Evolutionary conservation across 805 yeast species (phyloP), one percentile per base, ranked within the genome.

Genomic region (Starmera quercuum): DNA sequence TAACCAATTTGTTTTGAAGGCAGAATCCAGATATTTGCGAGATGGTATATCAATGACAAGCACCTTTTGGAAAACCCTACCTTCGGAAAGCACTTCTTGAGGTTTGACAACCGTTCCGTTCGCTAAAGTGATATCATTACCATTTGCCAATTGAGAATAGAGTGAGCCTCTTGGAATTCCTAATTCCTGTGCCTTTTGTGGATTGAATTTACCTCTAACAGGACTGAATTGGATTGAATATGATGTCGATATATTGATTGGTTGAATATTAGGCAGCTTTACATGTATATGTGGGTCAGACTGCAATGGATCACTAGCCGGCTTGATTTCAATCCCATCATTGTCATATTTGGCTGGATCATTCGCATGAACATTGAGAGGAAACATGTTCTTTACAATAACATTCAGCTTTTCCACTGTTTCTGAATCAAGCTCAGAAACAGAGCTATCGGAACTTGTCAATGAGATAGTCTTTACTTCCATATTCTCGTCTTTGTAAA

Each of bases 41-140:
- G 65, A 60, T 0, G 96, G 95, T 17, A 86, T 69, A 48, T 90
- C 97, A 6, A 90, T 44, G 2, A 90, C 63, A 19, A 86, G 51
- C 11, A 83, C 60, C 22, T 80, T 73, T 2, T 75, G 67, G 36
- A 82, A 82, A 1, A 51, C 38, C 36, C 78, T 71, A 7, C 75
- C 61, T 8, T 75, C 72, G 2, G 73, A 87, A 35, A 88, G 44
- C 2, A 92, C 96, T 48, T 86, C 82, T 1, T 72, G 71, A 0
- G 96, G 83, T 2, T 56, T 47, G 1, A 92, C 63, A 0, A 65
- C 49, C 1, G 63, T 66, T 1, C 95, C 95, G 39, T 74, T 59
- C 1, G 63, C 73, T 29, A 80, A 59, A 0, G 68, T 60, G 4
- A 88, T 76, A 1, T 73, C 29, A 22, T 66, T 47, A 2, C 92